A percentile compares a stretch with the other conserved stretches of the same genome.
phyloP scores from a whole-genome alignment of 2,329 filamentous ascomycete species.

The Penicillium capsulatum region DNA sequence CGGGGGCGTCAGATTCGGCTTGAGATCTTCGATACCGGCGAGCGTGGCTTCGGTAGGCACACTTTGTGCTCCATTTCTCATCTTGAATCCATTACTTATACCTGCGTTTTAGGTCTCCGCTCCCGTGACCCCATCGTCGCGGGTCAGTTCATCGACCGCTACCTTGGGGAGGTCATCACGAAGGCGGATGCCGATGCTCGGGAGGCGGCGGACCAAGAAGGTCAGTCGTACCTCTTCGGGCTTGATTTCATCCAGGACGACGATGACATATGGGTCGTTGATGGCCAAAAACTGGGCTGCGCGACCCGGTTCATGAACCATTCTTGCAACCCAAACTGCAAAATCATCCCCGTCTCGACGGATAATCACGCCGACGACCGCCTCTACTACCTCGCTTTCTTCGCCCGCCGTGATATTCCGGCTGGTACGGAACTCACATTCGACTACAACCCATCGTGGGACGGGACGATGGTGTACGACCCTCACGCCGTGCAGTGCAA shows the following conservation, averaged over 20 bases:
- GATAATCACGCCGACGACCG: constrained; percentile 36
- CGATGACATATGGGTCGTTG: constrained; percentile 38
- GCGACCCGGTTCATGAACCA: constrained; percentile 48
- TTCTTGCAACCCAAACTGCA: constrained; percentile 47
- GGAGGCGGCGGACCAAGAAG: constrained; percentile 29
- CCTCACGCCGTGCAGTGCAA: constrained; percentile 41
- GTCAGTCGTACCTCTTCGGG: constrained; percentile 42
- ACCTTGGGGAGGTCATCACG: constrained; percentile 45
- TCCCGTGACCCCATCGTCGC: constrained; percentile 35
- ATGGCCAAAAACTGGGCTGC: constrained; percentile 42
- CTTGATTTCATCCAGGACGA: constrained; percentile 38
- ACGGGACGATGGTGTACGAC: constrained; percentile 26
- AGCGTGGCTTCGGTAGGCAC: constrained; percentile 40
- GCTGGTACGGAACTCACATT: constrained; percentile 45
- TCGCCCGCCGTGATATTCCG: constrained; percentile 42
- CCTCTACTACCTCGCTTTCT: constrained; percentile 48
- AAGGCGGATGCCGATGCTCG: constrained; percentile 35
- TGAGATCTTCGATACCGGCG: constrained; percentile 42
- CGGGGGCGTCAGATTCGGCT: constrained; percentile 38
- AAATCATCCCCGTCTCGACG: constrained; percentile 42
- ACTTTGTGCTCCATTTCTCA: not conserved
- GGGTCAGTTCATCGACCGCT: constrained; percentile 46
- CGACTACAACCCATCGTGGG: constrained; percentile 42
- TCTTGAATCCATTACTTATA: not conserved
- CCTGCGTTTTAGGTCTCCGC: constrained; percentile 38